A percentile compares a stretch with the other conserved stretches of the same genome.
phyloP scores from a whole-genome alignment of 2,329 filamentous ascomycete genomes.

The Triangularia setosa region DNA sequence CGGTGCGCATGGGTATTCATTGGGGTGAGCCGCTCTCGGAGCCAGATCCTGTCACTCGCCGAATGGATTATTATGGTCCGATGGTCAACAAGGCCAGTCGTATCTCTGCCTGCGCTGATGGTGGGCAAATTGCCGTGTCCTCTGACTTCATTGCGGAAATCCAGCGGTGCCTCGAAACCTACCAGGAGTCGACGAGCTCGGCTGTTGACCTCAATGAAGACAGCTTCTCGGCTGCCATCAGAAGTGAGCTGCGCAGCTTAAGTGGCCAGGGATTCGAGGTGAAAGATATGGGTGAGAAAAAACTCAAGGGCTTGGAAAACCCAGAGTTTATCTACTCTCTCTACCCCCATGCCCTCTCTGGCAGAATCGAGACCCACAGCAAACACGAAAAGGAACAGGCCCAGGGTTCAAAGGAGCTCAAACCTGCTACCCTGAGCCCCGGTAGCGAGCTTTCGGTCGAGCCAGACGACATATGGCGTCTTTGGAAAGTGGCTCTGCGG shows the following conservation, averaged over 20 bases:
- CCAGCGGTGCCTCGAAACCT: slow-evolving; percentile 82
- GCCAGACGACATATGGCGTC: slow-evolving; percentile 77
- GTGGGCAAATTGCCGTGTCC: slow-evolving; percentile 93
- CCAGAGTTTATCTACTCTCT: slow-evolving; percentile 93
- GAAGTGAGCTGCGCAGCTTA: slow-evolving; percentile 80
- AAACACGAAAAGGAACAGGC: slow-evolving; percentile 40
- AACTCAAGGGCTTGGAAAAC: slow-evolving; percentile 95
- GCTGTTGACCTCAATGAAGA: slow-evolving; percentile 75
- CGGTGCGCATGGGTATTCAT: slow-evolving; percentile 96
- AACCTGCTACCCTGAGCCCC: slow-evolving; percentile 58
- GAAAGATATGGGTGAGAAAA: slow-evolving; percentile 87
- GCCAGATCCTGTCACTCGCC: slow-evolving; percentile 89
- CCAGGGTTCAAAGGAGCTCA: slow-evolving; percentile 43
- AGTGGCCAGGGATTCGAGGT: slow-evolving; percentile 93
- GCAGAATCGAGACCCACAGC: slow-evolving; percentile 68
- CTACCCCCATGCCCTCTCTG: slow-evolving; percentile 83
- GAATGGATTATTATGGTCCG: slow-evolving; percentile 99
- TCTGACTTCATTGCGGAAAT: slow-evolving; percentile 97
- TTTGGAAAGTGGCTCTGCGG: slow-evolving; percentile 85
- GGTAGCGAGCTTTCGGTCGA: slow-evolving; percentile 71
- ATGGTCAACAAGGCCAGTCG: slow-evolving; percentile 98
- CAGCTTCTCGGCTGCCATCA: slow-evolving; percentile 61
- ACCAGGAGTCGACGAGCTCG: slow-evolving; percentile 76
- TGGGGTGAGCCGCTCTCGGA: slow-evolving; percentile 94
- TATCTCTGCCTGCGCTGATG: slow-evolving; percentile 91